Base-by-base conservation (phyloP, 129 eudicot genomes). In the Artemisia argyi region DNA sequence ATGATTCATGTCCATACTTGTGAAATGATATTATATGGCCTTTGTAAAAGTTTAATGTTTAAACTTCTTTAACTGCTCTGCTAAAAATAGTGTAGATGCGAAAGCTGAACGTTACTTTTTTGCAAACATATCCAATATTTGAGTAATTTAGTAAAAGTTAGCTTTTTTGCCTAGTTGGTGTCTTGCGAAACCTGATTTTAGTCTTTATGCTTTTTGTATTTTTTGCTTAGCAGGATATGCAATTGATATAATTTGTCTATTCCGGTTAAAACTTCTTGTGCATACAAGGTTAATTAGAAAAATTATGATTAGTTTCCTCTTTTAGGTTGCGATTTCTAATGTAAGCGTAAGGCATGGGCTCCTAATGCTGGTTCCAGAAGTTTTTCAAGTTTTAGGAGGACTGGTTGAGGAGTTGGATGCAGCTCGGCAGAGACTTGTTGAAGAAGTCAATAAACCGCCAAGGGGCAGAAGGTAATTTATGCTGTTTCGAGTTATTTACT, bases 361-460 rank as follows among this genome's bases (percentile, higher is more conserved):
- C 44, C 74, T 94, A 60, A 86, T 94, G 93, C 79, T 94, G 70
- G 98, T 94, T 59, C 98, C 97, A 56, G 98, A 90, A 86, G 96
- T 81, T 28, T n/a, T 94, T 65, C 85, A 88, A 74, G 86, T 90
- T 64, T 78, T 93, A 75, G 98, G 97, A 32, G 98, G 97, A 20
- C 48, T 61, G 50, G 98, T 90, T 71, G 91, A 87, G 76, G 97
- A 84, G 81, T 81, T 94, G 70, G 96, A 90, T 47, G 96, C 83
- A 64, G 97, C 98, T 65, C 78, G 90, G 1, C 84, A 88, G 69
- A 87, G 97, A 81, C 91, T 94, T 79, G 88, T 90, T 72, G 20
- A 14, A 66, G 98, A 94, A 94, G 83, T 94, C 59, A 90, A 94
- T 72, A 94, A 90, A 82, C 97, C 98, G 69, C 96, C 98, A 68